Evolutionary conservation across 306 rosid species (phyloP).

Genomic region (Prunus mira): DNA sequence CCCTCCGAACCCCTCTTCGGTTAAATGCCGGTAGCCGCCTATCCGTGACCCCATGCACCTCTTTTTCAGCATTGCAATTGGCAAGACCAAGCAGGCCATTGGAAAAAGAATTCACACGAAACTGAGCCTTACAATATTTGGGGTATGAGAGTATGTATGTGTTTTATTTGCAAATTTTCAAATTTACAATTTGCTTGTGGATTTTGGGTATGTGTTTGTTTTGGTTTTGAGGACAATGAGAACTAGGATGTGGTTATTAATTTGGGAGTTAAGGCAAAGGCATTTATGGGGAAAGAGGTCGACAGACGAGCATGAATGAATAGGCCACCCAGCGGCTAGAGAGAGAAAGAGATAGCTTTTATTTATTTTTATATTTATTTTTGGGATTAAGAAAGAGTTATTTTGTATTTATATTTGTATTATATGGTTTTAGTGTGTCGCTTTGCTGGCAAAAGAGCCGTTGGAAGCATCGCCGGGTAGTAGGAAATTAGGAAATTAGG

Average conservation of each 20-base stretch:
- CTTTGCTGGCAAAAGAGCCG: slow-evolving; percentile 8
- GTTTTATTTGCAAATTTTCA: neutral
- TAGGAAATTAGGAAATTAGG: neutral
- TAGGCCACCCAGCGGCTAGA: slow-evolving; percentile 27
- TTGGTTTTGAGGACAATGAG: neutral
- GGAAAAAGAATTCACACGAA: neutral
- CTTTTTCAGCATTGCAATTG: slow-evolving; percentile 50
- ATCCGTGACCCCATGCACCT: slow-evolving; percentile 42
- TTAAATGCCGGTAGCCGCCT: slow-evolving; percentile 39
- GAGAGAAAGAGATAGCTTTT: slow-evolving; percentile 14
- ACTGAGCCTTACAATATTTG: neutral
- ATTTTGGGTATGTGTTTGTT: neutral
- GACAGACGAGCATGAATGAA: slow-evolving; percentile 12
- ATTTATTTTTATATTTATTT: neutral
- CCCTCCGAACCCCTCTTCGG: slow-evolving; percentile 28
- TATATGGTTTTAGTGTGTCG: neutral
- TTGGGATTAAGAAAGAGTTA: neutral
- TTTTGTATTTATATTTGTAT: neutral
- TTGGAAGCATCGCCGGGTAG: neutral
- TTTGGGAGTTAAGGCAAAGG: slow-evolving; percentile 31
- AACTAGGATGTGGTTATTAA: neutral
- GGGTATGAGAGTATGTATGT: neutral
- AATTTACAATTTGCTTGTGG: neutral
- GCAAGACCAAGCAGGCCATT: slow-evolving; percentile 82
- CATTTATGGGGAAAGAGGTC: neutral